These are phyloP conservation scores for Smittium culicis DNA, from an alignment of 371 early-diverging fungal genomes.

Conservation along the genomic window DNA sequence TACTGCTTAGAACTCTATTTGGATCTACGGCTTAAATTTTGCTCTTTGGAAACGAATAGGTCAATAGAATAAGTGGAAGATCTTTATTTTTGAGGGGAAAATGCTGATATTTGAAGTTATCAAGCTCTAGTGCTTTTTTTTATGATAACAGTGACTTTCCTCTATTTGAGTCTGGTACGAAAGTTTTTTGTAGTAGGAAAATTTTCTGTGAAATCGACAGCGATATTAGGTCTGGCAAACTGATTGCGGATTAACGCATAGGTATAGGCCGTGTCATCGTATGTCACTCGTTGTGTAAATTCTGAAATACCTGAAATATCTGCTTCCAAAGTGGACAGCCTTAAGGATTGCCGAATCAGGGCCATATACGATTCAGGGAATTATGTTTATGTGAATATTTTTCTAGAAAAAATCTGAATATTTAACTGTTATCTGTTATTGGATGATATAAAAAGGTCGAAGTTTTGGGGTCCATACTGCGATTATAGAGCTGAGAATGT, in stretches of 20 bases:
- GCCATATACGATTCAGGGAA: constrained; percentile 19
- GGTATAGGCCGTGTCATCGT: constrained; percentile 1
- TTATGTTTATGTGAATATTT: constrained; percentile 18
- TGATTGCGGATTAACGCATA: neutral
- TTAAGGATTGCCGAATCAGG: constrained; percentile 10
- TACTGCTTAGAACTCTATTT: neutral
- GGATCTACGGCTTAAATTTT: neutral
- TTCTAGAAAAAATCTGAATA: constrained; percentile 21
- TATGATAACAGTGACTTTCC: neutral
- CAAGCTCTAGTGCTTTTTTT: neutral
- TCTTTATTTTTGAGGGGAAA: neutral
- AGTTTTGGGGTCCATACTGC: neutral
- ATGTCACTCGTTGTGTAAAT: constrained; percentile 13
- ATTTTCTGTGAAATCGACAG: neutral
- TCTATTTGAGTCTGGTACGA: neutral
- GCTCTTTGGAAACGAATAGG: neutral
- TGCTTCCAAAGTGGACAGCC: constrained; percentile 19
- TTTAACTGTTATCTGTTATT: constrained; percentile 8
- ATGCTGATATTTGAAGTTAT: neutral
- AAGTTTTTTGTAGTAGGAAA: neutral
- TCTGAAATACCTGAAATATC: constrained; percentile 17
- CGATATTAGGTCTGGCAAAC: neutral
- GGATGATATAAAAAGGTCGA: constrained; percentile 26
- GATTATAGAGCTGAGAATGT: neutral
- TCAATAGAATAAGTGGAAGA: neutral